Conservation (phyloP, 2,329 filamentous ascomycete species). For the Trichoderma afroharzianum region DNA sequence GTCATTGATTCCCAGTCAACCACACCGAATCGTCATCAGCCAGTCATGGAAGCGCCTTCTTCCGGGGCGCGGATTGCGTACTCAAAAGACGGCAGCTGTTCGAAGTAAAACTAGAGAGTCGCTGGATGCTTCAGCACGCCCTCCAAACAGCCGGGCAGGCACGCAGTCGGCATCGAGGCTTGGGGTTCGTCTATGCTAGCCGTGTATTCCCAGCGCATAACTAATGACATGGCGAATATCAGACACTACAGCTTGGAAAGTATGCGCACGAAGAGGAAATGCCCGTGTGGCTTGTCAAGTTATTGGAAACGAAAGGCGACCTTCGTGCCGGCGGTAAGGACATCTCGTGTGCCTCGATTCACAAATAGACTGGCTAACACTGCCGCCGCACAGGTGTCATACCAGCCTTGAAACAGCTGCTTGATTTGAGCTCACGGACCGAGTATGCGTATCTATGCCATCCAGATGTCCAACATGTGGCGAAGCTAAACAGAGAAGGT, state of each 20-base stretch:
- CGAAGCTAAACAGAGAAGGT: slow-evolving; percentile 75
- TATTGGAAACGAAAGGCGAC: slow-evolving; percentile 59
- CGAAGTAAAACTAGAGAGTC: background rate
- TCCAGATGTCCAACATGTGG: slow-evolving; percentile 70
- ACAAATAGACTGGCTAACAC: background rate
- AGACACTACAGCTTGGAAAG: slow-evolving; percentile 64
- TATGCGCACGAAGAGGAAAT: slow-evolving; percentile 71
- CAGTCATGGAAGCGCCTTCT: slow-evolving; percentile 6
- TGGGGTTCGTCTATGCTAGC: background rate
- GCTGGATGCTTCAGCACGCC: background rate
- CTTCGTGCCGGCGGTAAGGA: slow-evolving; percentile 50
- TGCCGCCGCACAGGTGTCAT: slow-evolving; percentile 47
- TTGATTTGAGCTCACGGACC: slow-evolving; percentile 59
- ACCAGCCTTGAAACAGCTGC: slow-evolving; percentile 58
- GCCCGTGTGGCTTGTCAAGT: slow-evolving; percentile 63
- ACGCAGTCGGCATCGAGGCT: background rate
- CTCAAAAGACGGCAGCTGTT: background rate
- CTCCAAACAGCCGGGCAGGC: background rate
- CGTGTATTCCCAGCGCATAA: background rate
- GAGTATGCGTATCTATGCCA: slow-evolving; percentile 77
- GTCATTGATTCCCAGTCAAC: background rate
- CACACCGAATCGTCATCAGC: background rate
- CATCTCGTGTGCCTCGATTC: background rate
- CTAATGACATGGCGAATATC: background rate
- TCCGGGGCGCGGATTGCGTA: background rate